These are phyloP conservation scores for Suillus variegatus DNA, from an alignment of 768 basidiomycete species.

Conservation along the genomic window DNA sequence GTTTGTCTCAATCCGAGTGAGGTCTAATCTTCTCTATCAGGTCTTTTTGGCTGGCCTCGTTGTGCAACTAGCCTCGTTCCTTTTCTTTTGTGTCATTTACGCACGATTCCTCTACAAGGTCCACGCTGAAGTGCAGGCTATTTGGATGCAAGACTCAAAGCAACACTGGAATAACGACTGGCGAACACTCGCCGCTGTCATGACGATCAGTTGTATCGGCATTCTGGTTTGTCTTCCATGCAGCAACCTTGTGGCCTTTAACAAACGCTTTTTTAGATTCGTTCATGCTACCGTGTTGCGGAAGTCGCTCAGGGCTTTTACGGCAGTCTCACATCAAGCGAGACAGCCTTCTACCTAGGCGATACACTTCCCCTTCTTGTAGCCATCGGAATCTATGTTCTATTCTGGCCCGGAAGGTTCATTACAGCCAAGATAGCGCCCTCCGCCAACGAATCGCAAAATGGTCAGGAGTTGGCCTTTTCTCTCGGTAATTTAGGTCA, in stretches of 20 bases:
- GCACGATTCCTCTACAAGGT: constrained; percentile 52
- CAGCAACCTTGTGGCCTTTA: not conserved
- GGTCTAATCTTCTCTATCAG: constrained; percentile 29
- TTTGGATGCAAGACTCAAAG: constrained; percentile 41
- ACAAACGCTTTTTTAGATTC: constrained; percentile 43
- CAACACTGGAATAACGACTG: constrained; percentile 57
- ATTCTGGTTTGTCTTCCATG: constrained; percentile 50
- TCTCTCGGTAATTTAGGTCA: not conserved
- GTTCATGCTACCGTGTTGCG: constrained; percentile 59
- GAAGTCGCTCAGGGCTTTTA: constrained; percentile 67
- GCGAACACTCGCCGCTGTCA: constrained; percentile 52
- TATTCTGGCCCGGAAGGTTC: constrained; percentile 68
- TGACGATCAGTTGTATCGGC: constrained; percentile 59
- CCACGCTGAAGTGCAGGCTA: constrained; percentile 37
- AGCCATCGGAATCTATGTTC: constrained; percentile 54
- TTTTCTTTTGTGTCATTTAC: constrained; percentile 48
- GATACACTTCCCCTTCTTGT: constrained; percentile 69
- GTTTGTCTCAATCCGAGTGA: constrained; percentile 1
- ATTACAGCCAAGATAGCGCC: constrained; percentile 26
- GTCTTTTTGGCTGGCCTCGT: constrained; percentile 60
- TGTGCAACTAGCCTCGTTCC: constrained; percentile 56
- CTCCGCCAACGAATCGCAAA: not conserved
- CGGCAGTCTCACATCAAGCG: constrained; percentile 57
- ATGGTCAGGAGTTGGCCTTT: not conserved
- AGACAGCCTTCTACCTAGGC: constrained; percentile 64